Evolutionary conservation across 768 basidiomycete genomes (phyloP).

Genomic region (Mycena maculata): DNA sequence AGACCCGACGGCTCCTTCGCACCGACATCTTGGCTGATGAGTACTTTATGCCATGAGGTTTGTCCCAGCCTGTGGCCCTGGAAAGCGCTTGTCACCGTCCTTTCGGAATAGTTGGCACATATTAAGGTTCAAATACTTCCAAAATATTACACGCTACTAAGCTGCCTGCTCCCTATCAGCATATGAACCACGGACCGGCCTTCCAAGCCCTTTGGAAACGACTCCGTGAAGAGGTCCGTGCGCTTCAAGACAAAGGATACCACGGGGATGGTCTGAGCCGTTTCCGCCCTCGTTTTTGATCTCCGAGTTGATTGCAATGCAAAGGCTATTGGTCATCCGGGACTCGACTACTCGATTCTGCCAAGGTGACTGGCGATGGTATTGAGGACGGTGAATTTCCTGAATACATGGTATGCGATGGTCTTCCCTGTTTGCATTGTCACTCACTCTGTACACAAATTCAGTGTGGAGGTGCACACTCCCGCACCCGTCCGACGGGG

Average conservation of each 20-base stretch:
- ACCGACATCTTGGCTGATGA: constrained; percentile 75
- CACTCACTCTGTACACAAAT: neutral
- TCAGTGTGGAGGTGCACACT: constrained; percentile 86
- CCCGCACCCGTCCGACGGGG: constrained; percentile 65
- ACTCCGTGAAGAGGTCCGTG: constrained; percentile 72
- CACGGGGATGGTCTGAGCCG: constrained; percentile 77
- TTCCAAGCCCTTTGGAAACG: constrained; percentile 83
- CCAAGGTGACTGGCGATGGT: constrained; percentile 61
- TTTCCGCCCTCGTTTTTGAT: neutral
- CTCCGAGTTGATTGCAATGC: constrained; percentile 3
- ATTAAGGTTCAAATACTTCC: constrained; percentile 65
- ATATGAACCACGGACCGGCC: constrained; percentile 82
- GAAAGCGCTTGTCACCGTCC: constrained; percentile 19
- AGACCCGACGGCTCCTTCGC: constrained; percentile 69
- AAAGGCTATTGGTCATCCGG: constrained; percentile 89
- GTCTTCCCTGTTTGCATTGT: neutral
- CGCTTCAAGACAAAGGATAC: constrained; percentile 80
- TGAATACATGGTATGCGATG: constrained; percentile 73
- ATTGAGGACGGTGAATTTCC: constrained; percentile 71
- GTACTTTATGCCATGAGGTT: constrained; percentile 88
- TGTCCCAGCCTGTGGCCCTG: constrained; percentile 29
- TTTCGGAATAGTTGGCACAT: constrained; percentile 79
- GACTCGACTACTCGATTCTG: constrained; percentile 74
- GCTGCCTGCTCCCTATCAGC: constrained; percentile 51
- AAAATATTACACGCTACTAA: neutral